Percentiles rank a stretch among this genome's conserved stretches.
Evolutionary conservation across 352 stramenopile genomes (phyloP).

Genomic region (Vaucheria bursata): DNA sequence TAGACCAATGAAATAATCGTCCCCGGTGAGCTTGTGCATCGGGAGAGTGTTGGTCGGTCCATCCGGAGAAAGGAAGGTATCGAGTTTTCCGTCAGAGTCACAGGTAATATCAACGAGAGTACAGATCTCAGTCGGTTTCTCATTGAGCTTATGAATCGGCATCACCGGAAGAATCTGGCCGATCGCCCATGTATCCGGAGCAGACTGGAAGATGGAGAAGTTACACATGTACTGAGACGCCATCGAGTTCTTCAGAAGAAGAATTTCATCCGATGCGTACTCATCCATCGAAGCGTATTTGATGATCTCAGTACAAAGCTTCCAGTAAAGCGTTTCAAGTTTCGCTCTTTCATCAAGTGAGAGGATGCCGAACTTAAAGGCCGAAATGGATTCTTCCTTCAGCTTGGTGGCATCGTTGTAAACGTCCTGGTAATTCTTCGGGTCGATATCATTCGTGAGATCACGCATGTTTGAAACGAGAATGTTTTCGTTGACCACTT

Average conservation of each 20-base stretch:
- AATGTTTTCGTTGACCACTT: not conserved
- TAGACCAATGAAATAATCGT: conserved; percentile 1
- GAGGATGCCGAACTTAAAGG: conserved; percentile 4
- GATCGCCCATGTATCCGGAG: not conserved
- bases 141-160: conserved; percentile 1
- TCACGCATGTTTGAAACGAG: not conserved
- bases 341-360: not conserved
- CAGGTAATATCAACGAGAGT: not conserved
- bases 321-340: not conserved
- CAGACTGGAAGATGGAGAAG: not conserved
- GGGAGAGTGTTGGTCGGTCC: not conserved
- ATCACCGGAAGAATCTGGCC: not conserved
- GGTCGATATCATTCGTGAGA: not conserved
- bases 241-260: not conserved
- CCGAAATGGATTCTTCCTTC: not conserved
- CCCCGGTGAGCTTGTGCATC: not conserved
- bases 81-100: not conserved
- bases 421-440: not conserved
- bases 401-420: not conserved
- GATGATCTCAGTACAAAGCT: not conserved
- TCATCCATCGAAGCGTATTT: not conserved
- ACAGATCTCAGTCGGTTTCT: not conserved
- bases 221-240: conserved; percentile 3
- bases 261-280: not conserved
- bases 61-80: not conserved